Evolutionary conservation across 306 rosid species (phyloP).

Genomic region (Potentilla sterilis): DNA sequence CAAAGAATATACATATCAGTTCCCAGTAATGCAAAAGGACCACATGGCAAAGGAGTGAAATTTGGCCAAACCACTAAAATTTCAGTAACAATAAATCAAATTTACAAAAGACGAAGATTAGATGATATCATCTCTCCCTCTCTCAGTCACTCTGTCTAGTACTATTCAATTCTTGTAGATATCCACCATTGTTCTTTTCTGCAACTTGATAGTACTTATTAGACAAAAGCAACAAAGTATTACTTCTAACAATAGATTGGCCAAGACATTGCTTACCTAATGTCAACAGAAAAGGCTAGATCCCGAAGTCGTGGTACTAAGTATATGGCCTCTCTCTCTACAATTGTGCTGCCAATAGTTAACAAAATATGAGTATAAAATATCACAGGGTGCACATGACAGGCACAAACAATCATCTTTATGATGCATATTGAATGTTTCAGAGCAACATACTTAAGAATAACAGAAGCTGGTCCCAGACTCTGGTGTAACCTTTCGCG

Average conservation of each 20-base stretch:
- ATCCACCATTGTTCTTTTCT: neutral
- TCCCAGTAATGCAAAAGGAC: neutral
- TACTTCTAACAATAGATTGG: neutral
- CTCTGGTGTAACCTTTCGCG: conserved; percentile 88
- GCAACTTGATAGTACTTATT: neutral
- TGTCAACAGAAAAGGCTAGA: conserved; percentile 84
- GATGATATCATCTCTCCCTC: conserved; percentile 1
- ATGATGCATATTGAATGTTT: conserved; percentile 23
- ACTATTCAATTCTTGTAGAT: neutral
- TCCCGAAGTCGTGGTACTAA: conserved; percentile 86
- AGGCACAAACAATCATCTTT: neutral
- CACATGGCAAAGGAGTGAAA: neutral
- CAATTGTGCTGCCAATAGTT: conserved; percentile 59
- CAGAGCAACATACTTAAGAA: conserved; percentile 62
- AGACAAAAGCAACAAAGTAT: neutral
- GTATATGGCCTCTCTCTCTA: conserved; percentile 71
- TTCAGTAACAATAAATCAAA: neutral
- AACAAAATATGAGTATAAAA: conserved; percentile 2
- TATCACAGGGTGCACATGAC: neutral
- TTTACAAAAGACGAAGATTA: neutral
- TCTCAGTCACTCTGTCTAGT: neutral
- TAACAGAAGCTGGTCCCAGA: conserved; percentile 89
- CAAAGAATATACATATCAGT: neutral
- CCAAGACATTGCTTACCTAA: conserved; percentile 46
- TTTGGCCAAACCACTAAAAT: neutral